Conservation (phyloP, 345 rosid species). For the Salix arbutifolia region DNA sequence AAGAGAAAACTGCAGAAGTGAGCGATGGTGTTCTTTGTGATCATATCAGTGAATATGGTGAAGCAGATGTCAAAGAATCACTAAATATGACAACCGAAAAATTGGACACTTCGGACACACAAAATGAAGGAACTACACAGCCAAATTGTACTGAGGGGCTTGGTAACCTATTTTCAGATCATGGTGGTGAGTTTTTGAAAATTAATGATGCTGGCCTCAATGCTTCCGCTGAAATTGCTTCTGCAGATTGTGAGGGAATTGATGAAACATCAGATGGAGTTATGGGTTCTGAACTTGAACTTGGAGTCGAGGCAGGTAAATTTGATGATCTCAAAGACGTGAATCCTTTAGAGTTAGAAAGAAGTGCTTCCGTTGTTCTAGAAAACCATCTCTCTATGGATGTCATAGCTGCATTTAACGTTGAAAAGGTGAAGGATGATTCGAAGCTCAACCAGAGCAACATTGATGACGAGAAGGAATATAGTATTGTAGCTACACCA, state of each 20-base stretch:
- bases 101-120: background rate
- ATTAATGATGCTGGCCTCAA: background rate
- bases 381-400: background rate
- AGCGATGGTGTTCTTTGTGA: background rate
- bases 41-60: background rate
- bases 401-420: background rate
- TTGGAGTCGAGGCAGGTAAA: constrained; percentile 1
- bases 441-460: background rate
- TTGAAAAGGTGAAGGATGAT: background rate
- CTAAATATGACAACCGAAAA: background rate
- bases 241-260: background rate
- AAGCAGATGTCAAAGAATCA: background rate
- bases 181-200: background rate
- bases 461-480: constrained; percentile 3
- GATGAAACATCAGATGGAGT: background rate
- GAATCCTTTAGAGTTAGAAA: constrained; percentile 1
- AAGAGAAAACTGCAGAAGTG: background rate
- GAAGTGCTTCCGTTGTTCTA: background rate
- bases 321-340: background rate
- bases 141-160: background rate
- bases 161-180: background rate
- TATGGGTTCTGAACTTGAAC: background rate
- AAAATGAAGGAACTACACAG: background rate
- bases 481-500: background rate
- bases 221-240: background rate